Conservation (phyloP, 1,139 yeast species). For the Kodamaea fungicola region DNA sequence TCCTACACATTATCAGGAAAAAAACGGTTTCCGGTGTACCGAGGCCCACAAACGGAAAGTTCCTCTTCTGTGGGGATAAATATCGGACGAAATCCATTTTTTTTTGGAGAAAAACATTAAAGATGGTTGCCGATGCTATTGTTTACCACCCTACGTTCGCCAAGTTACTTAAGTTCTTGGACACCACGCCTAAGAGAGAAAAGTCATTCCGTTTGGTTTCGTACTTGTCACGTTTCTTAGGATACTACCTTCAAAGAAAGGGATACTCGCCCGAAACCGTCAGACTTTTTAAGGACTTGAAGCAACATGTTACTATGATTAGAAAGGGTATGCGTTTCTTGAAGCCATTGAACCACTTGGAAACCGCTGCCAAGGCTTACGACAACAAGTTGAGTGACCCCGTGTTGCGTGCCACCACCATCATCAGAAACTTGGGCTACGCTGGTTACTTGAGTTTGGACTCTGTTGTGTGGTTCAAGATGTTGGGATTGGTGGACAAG, state of each 20-base stretch:
- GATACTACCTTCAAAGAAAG: conserved; percentile 58
- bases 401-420: conserved; percentile 53
- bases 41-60: neutral
- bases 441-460: conserved; percentile 76
- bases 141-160: conserved; percentile 73
- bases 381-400: conserved; percentile 74
- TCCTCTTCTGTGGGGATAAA: conserved; percentile 2
- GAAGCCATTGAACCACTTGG: conserved; percentile 75
- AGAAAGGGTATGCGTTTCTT: conserved; percentile 84
- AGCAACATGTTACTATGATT: conserved; percentile 59
- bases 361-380: conserved; percentile 63
- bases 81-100: conserved; percentile 2
- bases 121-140: conserved; percentile 64
- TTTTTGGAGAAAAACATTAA: conserved; percentile 4
- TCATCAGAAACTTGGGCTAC: conserved; percentile 68
- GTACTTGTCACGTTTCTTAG: conserved; percentile 71
- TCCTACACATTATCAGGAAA: neutral
- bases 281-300: conserved; percentile 49
- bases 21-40: neutral
- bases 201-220: conserved; percentile 79
- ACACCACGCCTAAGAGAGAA: conserved; percentile 66
- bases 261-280: conserved; percentile 55
- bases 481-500: conserved; percentile 40
- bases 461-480: conserved; percentile 65
- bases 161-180: conserved; percentile 62